Evolutionary conservation across 352 stramenopile species (phyloP), one percentile per base, ranked within the genome.

Genomic region (Phytophthora agathidicida): DNA sequence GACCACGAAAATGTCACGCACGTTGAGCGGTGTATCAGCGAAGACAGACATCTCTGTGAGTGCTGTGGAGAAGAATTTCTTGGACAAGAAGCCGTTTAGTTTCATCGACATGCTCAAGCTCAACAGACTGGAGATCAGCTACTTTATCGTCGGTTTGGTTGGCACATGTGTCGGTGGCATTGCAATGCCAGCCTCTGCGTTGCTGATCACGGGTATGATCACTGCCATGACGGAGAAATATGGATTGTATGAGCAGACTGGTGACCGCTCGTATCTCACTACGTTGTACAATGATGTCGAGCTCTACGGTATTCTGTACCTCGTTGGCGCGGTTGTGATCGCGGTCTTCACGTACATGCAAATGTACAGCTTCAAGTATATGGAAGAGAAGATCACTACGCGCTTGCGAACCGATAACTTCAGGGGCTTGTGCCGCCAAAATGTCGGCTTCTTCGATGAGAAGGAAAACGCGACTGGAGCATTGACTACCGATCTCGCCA

Each of bases 361-460:
- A 35, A 60, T 55, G 6, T 86, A 72, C 42, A 67, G 57, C 26
- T 87, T 86, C 52, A 74, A 75, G 22, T 78, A 68, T 50, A 81
- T 83, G 38, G 71, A 60, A 27, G 77, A 88, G 45, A 79, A 78
- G 43, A 64, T 86, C 20, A 74, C 71, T 10, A 77, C 74, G 0
- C 68, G 72, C 0, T 48, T 88, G 9, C 71, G 78, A 3, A 66
- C 73, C 31, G 55, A 71, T 10, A 74, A 86, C 9, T 86, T 88
- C 31, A 23, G 54, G 9, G 71, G 68, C 0, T 20, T 86, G 3
- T 75, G 69, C 17, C 58, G 51, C 1, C 77, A 81, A n/a, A 70
- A 79, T 6, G 57, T 93, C 6, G 80, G 63, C 0, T 97, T 85
- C 49, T 96, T 95, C 49, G 87, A 96, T 45, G 62, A 80, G 10